A percentile compares a stretch with the other conserved stretches of the same genome.
Conservation (phyloP, 2,329 filamentous ascomycete genomes). For the Rhinocladiella mackenziei region DNA sequence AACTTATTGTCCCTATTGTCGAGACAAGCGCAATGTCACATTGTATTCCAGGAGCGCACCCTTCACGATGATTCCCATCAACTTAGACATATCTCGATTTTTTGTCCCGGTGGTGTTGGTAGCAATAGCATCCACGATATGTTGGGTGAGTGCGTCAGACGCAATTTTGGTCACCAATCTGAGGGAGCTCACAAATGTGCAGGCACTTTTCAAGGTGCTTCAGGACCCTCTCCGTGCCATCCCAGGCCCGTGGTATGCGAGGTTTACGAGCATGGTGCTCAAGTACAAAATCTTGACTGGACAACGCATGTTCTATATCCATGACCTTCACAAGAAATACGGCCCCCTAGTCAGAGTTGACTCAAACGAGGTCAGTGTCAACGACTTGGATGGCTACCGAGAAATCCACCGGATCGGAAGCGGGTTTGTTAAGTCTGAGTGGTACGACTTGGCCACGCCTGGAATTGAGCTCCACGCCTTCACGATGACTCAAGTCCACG, state of each 20-base stretch:
- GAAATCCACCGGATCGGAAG: slow-evolving; percentile 37
- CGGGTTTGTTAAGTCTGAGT: slow-evolving; percentile 36
- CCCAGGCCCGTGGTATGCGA: slow-evolving; percentile 21
- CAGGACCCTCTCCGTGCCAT: too few species aligned
- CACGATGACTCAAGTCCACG: slow-evolving; percentile 38
- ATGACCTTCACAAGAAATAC: slow-evolving; percentile 19
- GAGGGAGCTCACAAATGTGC: too few species aligned
- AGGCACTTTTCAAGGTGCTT: too few species aligned
- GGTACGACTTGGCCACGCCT: slow-evolving; percentile 31
- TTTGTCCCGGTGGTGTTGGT: too few species aligned
- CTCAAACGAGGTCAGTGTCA: slow-evolving; percentile 36
- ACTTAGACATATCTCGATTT: too few species aligned
- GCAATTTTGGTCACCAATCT: too few species aligned
- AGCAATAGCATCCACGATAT: too few species aligned
- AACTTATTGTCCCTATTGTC: too few species aligned
- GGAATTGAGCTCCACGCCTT: slow-evolving; percentile 38
- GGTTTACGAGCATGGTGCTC: slow-evolving; percentile 12
- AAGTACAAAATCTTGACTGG: slow-evolving; percentile 16
- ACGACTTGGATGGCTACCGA: slow-evolving; percentile 36
- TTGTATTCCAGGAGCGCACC: too few species aligned
- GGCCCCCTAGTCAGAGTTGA: slow-evolving; percentile 34
- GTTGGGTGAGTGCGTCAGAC: too few species aligned
- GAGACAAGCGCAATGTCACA: too few species aligned
- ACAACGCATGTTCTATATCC: slow-evolving; percentile 14
- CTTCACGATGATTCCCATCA: too few species aligned